Percentiles rank a stretch among this genome's conserved stretches.
These are phyloP conservation scores for Cyphellophora europaea DNA, from an alignment of 2,329 filamentous ascomycete species.

Conservation along the genomic window DNA sequence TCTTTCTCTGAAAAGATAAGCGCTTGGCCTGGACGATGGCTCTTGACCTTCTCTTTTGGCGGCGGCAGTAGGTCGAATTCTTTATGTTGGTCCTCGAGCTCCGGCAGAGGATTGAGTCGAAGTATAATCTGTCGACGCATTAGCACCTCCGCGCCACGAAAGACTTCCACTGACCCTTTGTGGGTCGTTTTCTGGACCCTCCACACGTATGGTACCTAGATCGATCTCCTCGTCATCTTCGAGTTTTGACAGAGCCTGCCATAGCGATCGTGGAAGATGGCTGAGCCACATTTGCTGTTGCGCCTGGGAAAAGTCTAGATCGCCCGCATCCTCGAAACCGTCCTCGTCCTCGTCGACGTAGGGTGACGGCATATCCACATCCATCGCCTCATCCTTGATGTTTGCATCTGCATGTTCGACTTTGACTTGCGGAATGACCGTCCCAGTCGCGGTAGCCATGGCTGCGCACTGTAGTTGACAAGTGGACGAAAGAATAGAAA, in stretches of 20 bases:
- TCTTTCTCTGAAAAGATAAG: slow-evolving; percentile 93
- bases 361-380: slow-evolving; percentile 13
- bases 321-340: slow-evolving; percentile 59
- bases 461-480: not conserved
- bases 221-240: slow-evolving; percentile 75
- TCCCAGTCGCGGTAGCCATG: slow-evolving; percentile 14
- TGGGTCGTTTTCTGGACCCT: slow-evolving; percentile 44
- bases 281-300: slow-evolving; percentile 56
- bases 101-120: slow-evolving; percentile 54
- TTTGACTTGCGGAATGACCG: slow-evolving; percentile 13
- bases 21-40: slow-evolving; percentile 60
- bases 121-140: slow-evolving; percentile 53
- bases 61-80: slow-evolving; percentile 76
- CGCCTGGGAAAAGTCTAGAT: slow-evolving; percentile 48
- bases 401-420: slow-evolving; percentile 11
- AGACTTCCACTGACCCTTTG: slow-evolving; percentile 29
- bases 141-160: slow-evolving; percentile 16
- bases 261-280: slow-evolving; percentile 69
- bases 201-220: slow-evolving; percentile 62
- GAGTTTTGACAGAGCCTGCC: slow-evolving; percentile 67
- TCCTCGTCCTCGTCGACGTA: slow-evolving; percentile 50
- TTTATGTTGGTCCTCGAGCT: slow-evolving; percentile 69
- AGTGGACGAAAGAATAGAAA: slow-evolving; percentile 3
- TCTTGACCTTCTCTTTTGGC: slow-evolving; percentile 36
- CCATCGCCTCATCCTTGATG: slow-evolving; percentile 16